Conservation (phyloP, 2,329 filamentous ascomycete genomes). For the Cladosporium cucumerinum region DNA sequence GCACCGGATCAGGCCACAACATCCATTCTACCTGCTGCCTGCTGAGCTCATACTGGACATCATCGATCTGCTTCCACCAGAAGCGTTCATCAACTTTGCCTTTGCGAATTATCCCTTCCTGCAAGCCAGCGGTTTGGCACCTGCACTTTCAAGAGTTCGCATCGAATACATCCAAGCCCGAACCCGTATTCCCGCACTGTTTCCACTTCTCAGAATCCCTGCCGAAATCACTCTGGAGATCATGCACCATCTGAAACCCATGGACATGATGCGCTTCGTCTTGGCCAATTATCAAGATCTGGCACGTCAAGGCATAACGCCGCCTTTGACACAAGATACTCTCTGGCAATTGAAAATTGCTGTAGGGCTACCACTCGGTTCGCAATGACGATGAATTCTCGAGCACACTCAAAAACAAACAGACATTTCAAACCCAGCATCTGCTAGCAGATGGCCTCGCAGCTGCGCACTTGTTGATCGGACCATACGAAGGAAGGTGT, state of each 20-base stretch:
- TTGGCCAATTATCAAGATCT: slow-evolving; percentile 37
- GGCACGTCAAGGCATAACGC: slow-evolving; percentile 34
- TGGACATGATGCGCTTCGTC: slow-evolving; percentile 40
- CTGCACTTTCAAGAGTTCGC: slow-evolving; percentile 31
- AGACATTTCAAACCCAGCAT: background rate
- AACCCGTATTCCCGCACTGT: slow-evolving; percentile 29
- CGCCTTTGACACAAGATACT: slow-evolving; percentile 29
- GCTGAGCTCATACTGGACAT: slow-evolving; percentile 48
- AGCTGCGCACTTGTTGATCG: background rate
- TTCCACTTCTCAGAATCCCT: slow-evolving; percentile 35
- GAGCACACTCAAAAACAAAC: background rate
- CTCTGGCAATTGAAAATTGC: slow-evolving; percentile 27
- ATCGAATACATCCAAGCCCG: slow-evolving; percentile 32
- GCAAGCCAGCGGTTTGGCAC: slow-evolving; percentile 37
- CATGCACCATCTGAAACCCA: slow-evolving; percentile 36
- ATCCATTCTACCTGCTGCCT: slow-evolving; percentile 42
- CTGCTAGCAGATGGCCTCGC: background rate
- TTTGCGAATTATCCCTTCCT: slow-evolving; percentile 47
- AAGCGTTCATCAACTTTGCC: slow-evolving; percentile 45
- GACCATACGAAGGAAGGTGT: background rate
- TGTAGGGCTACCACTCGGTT: slow-evolving; percentile 10
- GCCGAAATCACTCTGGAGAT: slow-evolving; percentile 42
- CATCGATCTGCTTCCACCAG: slow-evolving; percentile 39
- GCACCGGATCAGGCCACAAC: slow-evolving; percentile 18
- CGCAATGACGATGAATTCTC: background rate